Percentiles rank a stretch among this genome's conserved stretches.
These are phyloP conservation scores for Coprinopsis marcescibilis DNA, from an alignment of 768 basidiomycete species.

Conservation along the genomic window DNA sequence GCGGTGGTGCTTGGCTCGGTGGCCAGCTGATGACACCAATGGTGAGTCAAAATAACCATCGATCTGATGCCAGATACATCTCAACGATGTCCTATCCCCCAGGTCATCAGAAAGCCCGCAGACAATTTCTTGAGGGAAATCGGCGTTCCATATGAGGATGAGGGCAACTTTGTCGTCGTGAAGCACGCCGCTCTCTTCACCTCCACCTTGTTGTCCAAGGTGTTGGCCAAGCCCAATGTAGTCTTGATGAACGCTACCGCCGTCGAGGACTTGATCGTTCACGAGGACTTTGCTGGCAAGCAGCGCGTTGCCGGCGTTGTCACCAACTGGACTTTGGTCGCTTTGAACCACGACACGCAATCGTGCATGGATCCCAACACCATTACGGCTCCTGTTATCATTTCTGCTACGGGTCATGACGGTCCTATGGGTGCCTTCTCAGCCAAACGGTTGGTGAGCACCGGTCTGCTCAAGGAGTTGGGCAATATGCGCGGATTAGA, in stretches of 20 bases:
- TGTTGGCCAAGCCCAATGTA: slow-evolving; percentile 66
- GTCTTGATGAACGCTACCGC: slow-evolving; percentile 75
- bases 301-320: slow-evolving; percentile 49
- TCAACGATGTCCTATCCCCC: neutral
- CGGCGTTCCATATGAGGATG: slow-evolving; percentile 72
- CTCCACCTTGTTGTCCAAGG: slow-evolving; percentile 64
- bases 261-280: slow-evolving; percentile 75
- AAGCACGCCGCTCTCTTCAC: slow-evolving; percentile 82
- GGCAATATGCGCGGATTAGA: slow-evolving; percentile 78
- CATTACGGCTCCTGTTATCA: slow-evolving; percentile 71
- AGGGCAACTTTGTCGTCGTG: slow-evolving; percentile 72
- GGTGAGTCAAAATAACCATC: slow-evolving; percentile 36
- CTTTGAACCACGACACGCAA: slow-evolving; percentile 67
- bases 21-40: slow-evolving; percentile 78
- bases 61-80: neutral
- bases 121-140: slow-evolving; percentile 65
- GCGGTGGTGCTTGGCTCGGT: slow-evolving; percentile 74
- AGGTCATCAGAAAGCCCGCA: slow-evolving; percentile 77
- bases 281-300: slow-evolving; percentile 47
- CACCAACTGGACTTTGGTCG: slow-evolving; percentile 48
- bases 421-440: slow-evolving; percentile 80
- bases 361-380: slow-evolving; percentile 77
- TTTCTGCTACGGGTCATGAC: slow-evolving; percentile 73
- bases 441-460: slow-evolving; percentile 72
- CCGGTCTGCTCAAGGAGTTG: slow-evolving; percentile 66